Evolutionary conservation across 2,329 filamentous ascomycete species (phyloP), one percentile per base, ranked within the genome.

Genomic region (Colletotrichum australisinense): DNA sequence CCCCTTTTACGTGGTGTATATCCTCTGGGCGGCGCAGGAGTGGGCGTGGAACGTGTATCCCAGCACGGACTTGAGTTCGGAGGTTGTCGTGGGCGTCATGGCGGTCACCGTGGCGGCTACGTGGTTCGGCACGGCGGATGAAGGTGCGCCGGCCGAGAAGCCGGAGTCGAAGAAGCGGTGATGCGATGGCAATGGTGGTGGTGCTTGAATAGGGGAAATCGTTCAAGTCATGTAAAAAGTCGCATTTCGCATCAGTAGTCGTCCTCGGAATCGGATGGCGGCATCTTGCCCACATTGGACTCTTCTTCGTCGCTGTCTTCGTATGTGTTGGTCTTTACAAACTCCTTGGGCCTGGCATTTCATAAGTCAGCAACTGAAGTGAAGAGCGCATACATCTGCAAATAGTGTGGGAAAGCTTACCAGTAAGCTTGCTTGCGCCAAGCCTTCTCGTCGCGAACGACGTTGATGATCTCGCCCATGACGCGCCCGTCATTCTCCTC

Each of bases 21-120:
- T 83, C 4, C 83, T 95, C 11, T 98, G 94, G 93, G 88, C 87
- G 3, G 87, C 90, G 72, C 95, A 98, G 83, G 95, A 98, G 82
- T 95, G 93, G 92, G 94, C 94, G 14, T 98, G 95, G 95, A 97
- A 98, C 78, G 91, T 95, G 11, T 98, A 93, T 80, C 95, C 95
- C n/a, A 97, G 95, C 80, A 91, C 89, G 5, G 79, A 83, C 35
- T 72, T 79, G 60, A 91, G 89, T 79, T 91, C 89, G 5, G 80
- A 80, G 16, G 84, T 87, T 19, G 95, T 95, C 9, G 93, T 99
- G 16, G 87, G 87, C 28, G 90, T 91, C 52, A 85, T 98, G 77
- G 90, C 90, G 22, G 80, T 89, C 14, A 93, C 93, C 19, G 91
- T 96, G 1, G 84, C 85, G 6, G 86, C 90, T 59, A 85, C 90